Evolutionary conservation across 176 grass and related monocot genomes (phyloP).

Genomic region (Eleusine coracana): DNA sequence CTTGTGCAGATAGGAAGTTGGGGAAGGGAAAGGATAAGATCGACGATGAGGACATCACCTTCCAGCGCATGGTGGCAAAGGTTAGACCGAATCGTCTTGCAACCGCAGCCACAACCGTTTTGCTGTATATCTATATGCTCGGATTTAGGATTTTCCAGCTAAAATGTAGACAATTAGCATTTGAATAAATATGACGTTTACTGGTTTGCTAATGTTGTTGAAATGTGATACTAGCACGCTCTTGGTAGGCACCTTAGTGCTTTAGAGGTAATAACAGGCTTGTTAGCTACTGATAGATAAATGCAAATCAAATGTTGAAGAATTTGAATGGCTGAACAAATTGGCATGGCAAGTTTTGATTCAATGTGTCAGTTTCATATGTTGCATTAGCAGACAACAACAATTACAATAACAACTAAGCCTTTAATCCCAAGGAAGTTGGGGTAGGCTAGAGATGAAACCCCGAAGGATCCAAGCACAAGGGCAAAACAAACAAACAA

Average conservation of each 20-base stretch:
- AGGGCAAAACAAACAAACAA: no score
- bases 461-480: no score
- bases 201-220: constrained; percentile 5
- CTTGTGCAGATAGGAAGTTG: constrained; percentile 75
- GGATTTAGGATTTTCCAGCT: neutral
- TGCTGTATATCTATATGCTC: neutral
- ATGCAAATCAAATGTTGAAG: neutral
- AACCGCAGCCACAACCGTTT: neutral
- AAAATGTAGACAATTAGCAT: neutral
- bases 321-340: constrained; percentile 3
- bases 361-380: neutral
- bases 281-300: neutral
- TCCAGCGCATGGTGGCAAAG: constrained; percentile 99
- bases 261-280: neutral
- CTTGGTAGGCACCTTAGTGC: neutral
- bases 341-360: neutral
- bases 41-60: constrained; percentile 94
- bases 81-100: constrained; percentile 81
- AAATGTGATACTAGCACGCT: neutral
- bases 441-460: no score
- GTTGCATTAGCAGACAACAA: neutral
- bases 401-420: no score
- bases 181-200: neutral
- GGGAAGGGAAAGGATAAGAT: constrained; percentile 98
- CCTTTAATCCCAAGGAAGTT: no score